phyloP scores from a whole-genome alignment of 768 basidiomycete genomes.

The Leccinum disarticulatum region DNA sequence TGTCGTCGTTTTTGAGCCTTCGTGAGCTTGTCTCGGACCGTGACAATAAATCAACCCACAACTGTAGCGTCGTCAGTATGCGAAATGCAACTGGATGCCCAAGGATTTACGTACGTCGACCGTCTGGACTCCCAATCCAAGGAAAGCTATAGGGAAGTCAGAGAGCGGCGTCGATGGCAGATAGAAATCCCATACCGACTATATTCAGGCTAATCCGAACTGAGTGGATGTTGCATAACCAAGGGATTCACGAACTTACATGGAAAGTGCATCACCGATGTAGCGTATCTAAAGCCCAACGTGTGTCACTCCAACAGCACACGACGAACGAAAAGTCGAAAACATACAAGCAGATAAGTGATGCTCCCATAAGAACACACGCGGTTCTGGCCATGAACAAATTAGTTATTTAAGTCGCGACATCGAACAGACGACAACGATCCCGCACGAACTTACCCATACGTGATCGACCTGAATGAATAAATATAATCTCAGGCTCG shows the following conservation, averaged over 20 bases:
- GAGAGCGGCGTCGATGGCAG: background rate
- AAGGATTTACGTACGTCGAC: constrained; percentile 4
- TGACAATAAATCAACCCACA: constrained; percentile 8
- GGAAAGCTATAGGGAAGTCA: constrained; percentile 14
- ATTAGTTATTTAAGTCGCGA: background rate
- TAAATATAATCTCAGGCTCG: background rate
- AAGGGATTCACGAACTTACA: constrained; percentile 8
- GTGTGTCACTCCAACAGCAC: background rate
- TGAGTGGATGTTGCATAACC: background rate
- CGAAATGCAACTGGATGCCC: background rate
- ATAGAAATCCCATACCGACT: constrained; percentile 1
- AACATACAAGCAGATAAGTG: constrained; percentile 11
- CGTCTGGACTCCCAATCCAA: constrained; percentile 6
- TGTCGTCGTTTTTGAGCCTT: background rate
- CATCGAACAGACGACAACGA: background rate
- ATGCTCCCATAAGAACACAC: background rate
- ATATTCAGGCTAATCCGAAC: constrained; percentile 11
- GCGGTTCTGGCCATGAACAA: background rate
- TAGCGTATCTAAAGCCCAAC: constrained; percentile 20
- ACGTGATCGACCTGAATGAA: constrained; percentile 16
- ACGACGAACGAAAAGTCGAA: background rate
- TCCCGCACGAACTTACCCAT: constrained; percentile 16
- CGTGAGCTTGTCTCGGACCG: background rate
- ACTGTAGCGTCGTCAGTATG: constrained; percentile 13
- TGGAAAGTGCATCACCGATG: constrained; percentile 19